Conservation (phyloP, 1,139 yeast species). For the Kluyveromyces marxianus region DNA sequence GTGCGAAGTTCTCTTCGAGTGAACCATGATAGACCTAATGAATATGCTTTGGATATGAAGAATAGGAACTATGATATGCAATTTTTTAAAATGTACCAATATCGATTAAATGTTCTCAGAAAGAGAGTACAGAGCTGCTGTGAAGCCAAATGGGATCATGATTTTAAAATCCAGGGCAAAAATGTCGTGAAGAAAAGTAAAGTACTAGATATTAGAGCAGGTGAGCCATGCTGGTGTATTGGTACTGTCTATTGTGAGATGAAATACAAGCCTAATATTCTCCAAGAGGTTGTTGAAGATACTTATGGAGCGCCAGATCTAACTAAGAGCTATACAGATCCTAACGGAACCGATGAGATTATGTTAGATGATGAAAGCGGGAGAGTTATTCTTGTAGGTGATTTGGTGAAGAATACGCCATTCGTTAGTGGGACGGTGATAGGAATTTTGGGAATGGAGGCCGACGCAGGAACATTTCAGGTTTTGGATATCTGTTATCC, state of each 20-base stretch:
- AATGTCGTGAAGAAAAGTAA: constrained; percentile 41
- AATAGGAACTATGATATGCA: constrained; percentile 58
- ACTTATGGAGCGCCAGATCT: constrained; percentile 36
- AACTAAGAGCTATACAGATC: constrained; percentile 43
- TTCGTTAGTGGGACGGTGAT: constrained; percentile 84
- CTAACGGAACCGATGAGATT: constrained; percentile 46
- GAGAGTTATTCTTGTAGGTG: constrained; percentile 67
- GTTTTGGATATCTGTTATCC: constrained; percentile 78
- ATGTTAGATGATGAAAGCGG: constrained; percentile 94
- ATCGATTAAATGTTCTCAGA: constrained; percentile 49
- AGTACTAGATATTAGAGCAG: constrained; percentile 67
- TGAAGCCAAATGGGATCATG: constrained; percentile 43
- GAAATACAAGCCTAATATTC: constrained; percentile 75
- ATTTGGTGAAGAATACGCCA: constrained; percentile 39
- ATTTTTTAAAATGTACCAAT: constrained; percentile 66
- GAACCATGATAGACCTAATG: constrained; percentile 15
- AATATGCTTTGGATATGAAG: constrained; percentile 22
- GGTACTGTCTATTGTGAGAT: constrained; percentile 86
- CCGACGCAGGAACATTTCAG: constrained; percentile 76
- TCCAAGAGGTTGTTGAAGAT: constrained; percentile 64
- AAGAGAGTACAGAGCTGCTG: constrained; percentile 48
- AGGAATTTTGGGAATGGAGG: constrained; percentile 81
- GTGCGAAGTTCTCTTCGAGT: constrained; percentile 13
- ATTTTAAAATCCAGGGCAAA: constrained; percentile 35
- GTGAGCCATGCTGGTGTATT: constrained; percentile 75